phyloP scores from a whole-genome alignment of 768 basidiomycete species.

The Pleurotus cornucopiae region DNA sequence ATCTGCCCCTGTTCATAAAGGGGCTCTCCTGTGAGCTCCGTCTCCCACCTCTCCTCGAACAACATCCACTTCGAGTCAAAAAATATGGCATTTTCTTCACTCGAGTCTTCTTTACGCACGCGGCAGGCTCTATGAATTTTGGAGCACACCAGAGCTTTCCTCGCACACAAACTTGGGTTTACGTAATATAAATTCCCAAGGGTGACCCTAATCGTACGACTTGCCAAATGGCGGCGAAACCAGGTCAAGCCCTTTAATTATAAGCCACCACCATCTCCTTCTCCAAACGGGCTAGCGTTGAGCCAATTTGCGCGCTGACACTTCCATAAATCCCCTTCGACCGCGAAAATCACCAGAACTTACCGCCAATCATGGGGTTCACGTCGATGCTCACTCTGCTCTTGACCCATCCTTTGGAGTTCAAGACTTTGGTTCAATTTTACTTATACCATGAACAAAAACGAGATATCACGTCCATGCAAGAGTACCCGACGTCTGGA shows the following conservation, averaged over 20 bases:
- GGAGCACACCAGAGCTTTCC: too few species aligned
- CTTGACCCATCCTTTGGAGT: constrained; percentile 79
- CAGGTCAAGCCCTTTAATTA: not conserved
- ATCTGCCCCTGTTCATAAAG: too few species aligned
- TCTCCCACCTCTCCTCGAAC: too few species aligned
- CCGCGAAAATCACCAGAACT: not conserved
- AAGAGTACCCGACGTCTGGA: constrained; percentile 76
- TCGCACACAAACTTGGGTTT: too few species aligned
- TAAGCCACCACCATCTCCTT: not conserved
- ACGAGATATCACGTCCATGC: constrained; percentile 74
- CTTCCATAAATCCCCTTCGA: too few species aligned
- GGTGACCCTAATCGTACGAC: not conserved
- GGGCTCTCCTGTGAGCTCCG: too few species aligned
- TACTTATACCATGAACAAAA: constrained; percentile 76
- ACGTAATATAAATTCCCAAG: not conserved
- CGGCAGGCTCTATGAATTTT: too few species aligned
- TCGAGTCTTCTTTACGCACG: too few species aligned
- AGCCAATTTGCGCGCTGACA: not conserved
- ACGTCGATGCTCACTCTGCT: constrained; percentile 61
- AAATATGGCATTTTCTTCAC: too few species aligned
- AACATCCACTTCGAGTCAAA: too few species aligned
- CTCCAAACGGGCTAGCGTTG: not conserved
- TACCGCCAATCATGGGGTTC: constrained; percentile 40
- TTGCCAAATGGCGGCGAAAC: not conserved
- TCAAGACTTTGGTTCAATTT: constrained; percentile 80